A percentile compares a stretch with the other conserved stretches of the same genome.
Evolutionary conservation across 139 green algal species (phyloP).

Genomic region (Chlorella sp.): DNA sequence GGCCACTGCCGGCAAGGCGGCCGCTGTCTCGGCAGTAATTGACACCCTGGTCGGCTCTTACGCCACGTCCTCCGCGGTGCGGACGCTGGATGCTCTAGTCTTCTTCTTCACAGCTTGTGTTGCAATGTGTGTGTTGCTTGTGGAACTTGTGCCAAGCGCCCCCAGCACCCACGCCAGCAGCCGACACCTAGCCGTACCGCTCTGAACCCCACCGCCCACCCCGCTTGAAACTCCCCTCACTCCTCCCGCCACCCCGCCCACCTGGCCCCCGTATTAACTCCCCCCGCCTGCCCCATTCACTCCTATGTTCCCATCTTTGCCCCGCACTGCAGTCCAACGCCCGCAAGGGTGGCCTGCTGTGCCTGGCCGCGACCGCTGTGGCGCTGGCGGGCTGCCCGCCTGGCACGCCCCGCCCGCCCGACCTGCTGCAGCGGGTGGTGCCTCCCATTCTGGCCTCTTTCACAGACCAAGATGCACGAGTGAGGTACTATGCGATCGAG

Average conservation of each 20-base stretch:
- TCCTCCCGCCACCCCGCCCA: neutral
- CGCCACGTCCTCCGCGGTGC: slow-evolving; percentile 35
- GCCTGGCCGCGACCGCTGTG: slow-evolving; percentile 91
- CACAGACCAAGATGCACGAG: slow-evolving; percentile 83
- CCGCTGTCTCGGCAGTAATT: slow-evolving; percentile 49
- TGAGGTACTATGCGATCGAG: slow-evolving; percentile 96
- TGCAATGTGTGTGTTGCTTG: neutral
- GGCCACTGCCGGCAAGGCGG: slow-evolving; percentile 64
- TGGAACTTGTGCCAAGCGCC: too few species aligned
- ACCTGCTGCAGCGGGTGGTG: slow-evolving; percentile 66
- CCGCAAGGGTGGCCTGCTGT: slow-evolving; percentile 94
- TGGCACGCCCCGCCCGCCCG: slow-evolving; percentile 8
- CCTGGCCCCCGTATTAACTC: neutral
- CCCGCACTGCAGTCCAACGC: slow-evolving; percentile 82
- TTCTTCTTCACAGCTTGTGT: neutral
- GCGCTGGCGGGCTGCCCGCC: slow-evolving; percentile 67
- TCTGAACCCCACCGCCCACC: too few species aligned
- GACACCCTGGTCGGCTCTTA: slow-evolving; percentile 32
- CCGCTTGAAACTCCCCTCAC: too few species aligned
- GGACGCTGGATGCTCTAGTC: too few species aligned
- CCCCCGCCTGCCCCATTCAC: too few species aligned
- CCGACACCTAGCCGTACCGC: too few species aligned
- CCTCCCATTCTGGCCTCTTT: slow-evolving; percentile 89
- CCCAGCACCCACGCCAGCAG: too few species aligned
- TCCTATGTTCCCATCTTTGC: slow-evolving; percentile 57